Percentiles rank a stretch among this genome's conserved stretches.
Conservation (phyloP, 257 asterid genomes). For the Gynochthodes officinalis region DNA sequence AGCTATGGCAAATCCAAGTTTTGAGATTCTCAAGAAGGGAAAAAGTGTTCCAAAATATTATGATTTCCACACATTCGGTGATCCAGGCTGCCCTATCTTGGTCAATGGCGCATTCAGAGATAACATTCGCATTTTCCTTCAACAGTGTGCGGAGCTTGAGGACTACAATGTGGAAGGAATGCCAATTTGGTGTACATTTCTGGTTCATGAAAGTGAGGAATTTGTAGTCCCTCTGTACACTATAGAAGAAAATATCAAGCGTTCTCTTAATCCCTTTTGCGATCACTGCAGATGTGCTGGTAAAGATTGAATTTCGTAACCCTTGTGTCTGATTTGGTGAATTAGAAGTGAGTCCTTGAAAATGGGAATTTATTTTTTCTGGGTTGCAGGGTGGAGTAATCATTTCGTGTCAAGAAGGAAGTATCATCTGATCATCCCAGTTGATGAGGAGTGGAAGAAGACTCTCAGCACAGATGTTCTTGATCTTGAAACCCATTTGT, state of each 20-base stretch:
- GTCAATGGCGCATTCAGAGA: constrained; percentile 60
- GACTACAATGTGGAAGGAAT: constrained; percentile 51
- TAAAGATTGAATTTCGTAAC: constrained; percentile 17
- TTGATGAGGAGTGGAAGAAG: constrained; percentile 62
- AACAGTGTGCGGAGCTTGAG: constrained; percentile 55
- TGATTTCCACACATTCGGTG: constrained; percentile 59
- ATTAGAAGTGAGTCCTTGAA: constrained; percentile 9
- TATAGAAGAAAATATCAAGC: constrained; percentile 60
- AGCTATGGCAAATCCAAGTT: constrained; percentile 27
- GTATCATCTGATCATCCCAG: constrained; percentile 84
- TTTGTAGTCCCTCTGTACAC: constrained; percentile 69
- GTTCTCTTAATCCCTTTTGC: constrained; percentile 55
- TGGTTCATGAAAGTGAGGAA: constrained; percentile 63
- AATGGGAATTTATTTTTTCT: not conserved
- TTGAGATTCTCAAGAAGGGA: constrained; percentile 27
- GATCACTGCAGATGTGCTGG: constrained; percentile 79
- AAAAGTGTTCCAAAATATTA: constrained; percentile 38
- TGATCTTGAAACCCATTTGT: constrained; percentile 59
- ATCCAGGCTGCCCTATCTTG: constrained; percentile 49
- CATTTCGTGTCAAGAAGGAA: constrained; percentile 78
- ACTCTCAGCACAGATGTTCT: constrained; percentile 49
- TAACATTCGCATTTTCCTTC: constrained; percentile 60
- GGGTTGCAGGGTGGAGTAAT: constrained; percentile 75
- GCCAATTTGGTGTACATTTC: constrained; percentile 64
- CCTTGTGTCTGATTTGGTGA: constrained; percentile 12